Base-by-base conservation (phyloP, 768 basidiomycete genomes). In the Hydnum rufescens region DNA sequence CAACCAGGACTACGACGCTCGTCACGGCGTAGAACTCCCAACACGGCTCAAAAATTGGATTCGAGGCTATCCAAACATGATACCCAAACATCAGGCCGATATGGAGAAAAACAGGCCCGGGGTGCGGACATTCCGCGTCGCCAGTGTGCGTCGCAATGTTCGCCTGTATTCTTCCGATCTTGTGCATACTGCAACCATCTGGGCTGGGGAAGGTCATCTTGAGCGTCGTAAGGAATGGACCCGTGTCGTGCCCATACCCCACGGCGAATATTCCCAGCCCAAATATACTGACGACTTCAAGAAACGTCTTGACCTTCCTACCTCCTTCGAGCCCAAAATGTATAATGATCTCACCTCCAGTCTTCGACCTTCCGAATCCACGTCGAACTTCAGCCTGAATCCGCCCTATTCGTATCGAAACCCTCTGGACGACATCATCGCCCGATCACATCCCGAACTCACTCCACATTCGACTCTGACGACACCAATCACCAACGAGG, bases 1-100 rank as follows among this genome's bases (percentile, higher is more conserved):
- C 29, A 83, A 78, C 70, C 80, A 87, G 59, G 77, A 82, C 54
- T 69, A 74, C 3, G 57, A 62, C 3, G 46, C 57, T 60, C 32
- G 66, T 53, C 51, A 60, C 60, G 57, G 18, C 3, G 71, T 80
- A 3, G 77, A 79, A 2, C 75, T 89, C 5, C 93, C 92, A 2
- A 75, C 77, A 13, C 77, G 85, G n/a, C 77, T 95, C 56, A 82
- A 83, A 60, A 80, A 85, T 58, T 92, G 88, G 86, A 82, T 93
- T 56, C 75, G 82, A 55, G 84, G 84, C 2, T 95, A 96, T 61
- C 88, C 89, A 0, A 64, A 77, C 5, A 86, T 80, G 74, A 68
- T 93, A 3, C 75, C 84, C 1, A 67, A 70, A 46, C 13, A 22
- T 22, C 70, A 83, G 31, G 73, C 70, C 30, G 63, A 74, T 16